Base-by-base conservation (phyloP, 305 asterid species). In the Andrographis paniculata region DNA sequence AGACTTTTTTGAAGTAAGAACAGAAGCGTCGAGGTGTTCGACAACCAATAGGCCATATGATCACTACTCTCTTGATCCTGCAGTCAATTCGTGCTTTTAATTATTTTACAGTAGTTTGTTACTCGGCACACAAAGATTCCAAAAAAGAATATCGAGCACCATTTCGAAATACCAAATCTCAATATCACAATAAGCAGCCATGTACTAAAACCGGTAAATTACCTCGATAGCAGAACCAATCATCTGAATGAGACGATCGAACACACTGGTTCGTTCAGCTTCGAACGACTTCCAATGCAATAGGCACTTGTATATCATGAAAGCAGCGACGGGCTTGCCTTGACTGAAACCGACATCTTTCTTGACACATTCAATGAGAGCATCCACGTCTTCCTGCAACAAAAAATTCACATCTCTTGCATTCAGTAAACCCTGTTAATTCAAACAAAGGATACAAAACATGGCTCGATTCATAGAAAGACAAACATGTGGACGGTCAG, bases 251-350 rank as follows among this genome's bases (percentile, higher is more conserved):
- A 92, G 85, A 56, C 95, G 99, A 69, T 92, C 99, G 64, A 92
- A 92, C 45, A 92, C 96, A 56, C 95, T 92, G 21, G 99, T 92
- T 49, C 94, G 79, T 48, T 92, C 99, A 19, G 99, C 99, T 81
- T 92, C 99, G 53, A 92, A 92, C 52, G 99, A 92, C 70, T 80
- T 84, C 99, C 99, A 92, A 58, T 92, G 87, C 67, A 92, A 78
- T 61, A 92, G 96, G 67, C 95, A 92, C 58, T 92, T 92, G 74
- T 80, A 92, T 57, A 92, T 87, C 23, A 94, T 87, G 75, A 92
- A 87, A 57, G 99, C 99, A 14, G 99, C 96, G 47, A 84, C 88
- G 42, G 99, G 95, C 66, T 84, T 92, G 61, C 96, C 99, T 61
- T 87, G 94, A 65, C 95, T 92, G 74, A 92, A 92, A 33, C 99